Base-by-base conservation (phyloP, 176 grass and related monocot genomes). In the Avena insularis region DNA sequence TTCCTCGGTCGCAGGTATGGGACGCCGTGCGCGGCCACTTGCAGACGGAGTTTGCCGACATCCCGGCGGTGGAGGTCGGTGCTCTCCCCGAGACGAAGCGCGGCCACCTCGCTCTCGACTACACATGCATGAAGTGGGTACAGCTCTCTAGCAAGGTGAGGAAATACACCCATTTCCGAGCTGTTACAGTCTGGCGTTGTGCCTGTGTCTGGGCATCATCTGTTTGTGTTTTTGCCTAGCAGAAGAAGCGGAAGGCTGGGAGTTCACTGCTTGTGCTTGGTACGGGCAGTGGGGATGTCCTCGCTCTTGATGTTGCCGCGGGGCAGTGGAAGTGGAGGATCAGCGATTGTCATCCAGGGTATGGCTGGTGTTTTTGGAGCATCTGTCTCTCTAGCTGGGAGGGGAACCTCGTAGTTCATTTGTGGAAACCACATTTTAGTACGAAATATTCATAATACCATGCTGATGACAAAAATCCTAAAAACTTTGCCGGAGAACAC, bases 41-140 rank as follows among this genome's bases (percentile, higher is more conserved):
- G 64, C 94, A 99, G 73, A 94, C 94, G 2, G 91, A 99, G 61
- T 99, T 99, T 55, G 82, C 89, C 2, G 90, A 96, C 23, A 85
- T 99, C 74, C 84, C 89, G 8, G 57, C 94, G 21, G 86, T 91
- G 78, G 64, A 91, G 51, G 87, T 69, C 19, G 86, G 91, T 16
- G 66, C 89, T 40, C 80, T 79, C 65, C 69, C 83, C 6, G 85
- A 91, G 80, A 74, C 78, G 48, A 94, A 89, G 89, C 92, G 80
- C 13, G 94, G 97, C 17, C 97, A 99, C 83, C 94, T 99, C 89
- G 93, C 97, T 23, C 87, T 99, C n/a, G 97, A 99, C 90, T 99
- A 94, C 82, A 96, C 94, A 47, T 99, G 94, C 87, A 94, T 94
- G 92, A 99, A 99, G 74, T 99, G 97, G 97, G 90, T 99, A 16